Base-by-base conservation (phyloP, 176 grass and related monocot genomes). In the Eleusine coracana region DNA sequence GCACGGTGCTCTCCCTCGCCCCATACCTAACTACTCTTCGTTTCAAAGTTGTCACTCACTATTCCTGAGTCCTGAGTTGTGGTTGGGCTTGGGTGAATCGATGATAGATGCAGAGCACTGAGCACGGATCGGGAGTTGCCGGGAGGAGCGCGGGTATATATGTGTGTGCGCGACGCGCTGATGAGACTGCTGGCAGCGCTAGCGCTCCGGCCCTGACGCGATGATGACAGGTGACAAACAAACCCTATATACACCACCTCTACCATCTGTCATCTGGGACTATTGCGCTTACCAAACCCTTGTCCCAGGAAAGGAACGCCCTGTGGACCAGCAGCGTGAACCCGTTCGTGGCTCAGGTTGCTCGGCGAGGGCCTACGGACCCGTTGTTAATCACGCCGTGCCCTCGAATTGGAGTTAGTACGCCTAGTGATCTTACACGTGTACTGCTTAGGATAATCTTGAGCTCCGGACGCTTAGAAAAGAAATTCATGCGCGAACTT, bases 1-100 rank as follows among this genome's bases (percentile, higher is more conserved):
- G 86, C 94, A 97, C 71, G 94, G 94, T 25, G 94, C 92, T 75
- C 93, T 50, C 4, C 93, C 93, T 66, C 85, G 71, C 27, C 94
- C 94, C 94, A 97, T 97, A 1, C 38, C 77, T 23, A 29, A 28
- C 60, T 11, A 6, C 7, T 23, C 68, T 28, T 34, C 31, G 31
- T 34, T 34, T 34, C 31, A 34, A 34, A 34, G 31, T 2, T 34
- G 31, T 34, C 31, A 34, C 31, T 34, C 31, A 34, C 31, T 34
- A 34, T 34, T 34, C 31, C 31, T 34, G 31, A 34, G 31, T 34
- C 31, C 31, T 34, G 31, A 34, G 31, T 34, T 34, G 31, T 34
- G 31, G 31, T 34, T 34, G 31, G 31, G 31, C 80, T 36, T n/a
- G 4, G 3, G 25, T 42, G 27, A 25, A 17, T 52, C 18, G 56